These are phyloP conservation scores for Penicillium malachiteum DNA, from an alignment of 495 filamentous ascomycete species.

Conservation along the genomic window DNA sequence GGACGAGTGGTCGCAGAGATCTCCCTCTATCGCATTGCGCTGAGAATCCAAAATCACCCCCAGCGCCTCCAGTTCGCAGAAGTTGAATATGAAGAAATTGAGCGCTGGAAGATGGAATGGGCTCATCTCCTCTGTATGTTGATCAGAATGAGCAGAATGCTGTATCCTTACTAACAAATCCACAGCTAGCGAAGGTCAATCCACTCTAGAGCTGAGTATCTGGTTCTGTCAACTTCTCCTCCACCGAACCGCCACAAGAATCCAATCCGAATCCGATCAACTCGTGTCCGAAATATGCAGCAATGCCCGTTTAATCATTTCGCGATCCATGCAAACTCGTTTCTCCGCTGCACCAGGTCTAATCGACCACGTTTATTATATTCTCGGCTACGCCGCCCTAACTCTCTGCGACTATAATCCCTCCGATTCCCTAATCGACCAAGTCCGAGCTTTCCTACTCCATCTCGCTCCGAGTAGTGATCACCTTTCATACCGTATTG, in stretches of 20 bases:
- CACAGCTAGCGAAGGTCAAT: conserved; percentile 31
- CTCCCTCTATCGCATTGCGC: conserved; percentile 34
- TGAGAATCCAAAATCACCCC: conserved; percentile 28
- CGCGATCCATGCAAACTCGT: conserved; percentile 35
- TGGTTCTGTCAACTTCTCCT: conserved; percentile 44
- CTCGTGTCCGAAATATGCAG: conserved; percentile 32
- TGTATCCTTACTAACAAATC: conserved; percentile 1
- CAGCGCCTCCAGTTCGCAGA: conserved; percentile 33
- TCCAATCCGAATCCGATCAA: conserved; percentile 29
- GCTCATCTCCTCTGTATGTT: conserved; percentile 35
- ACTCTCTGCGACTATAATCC: conserved; percentile 42
- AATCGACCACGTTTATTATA: conserved; percentile 40
- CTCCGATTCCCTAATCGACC: conserved; percentile 36
- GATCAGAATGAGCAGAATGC: too few relatives aligned
- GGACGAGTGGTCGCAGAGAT: conserved; percentile 40
- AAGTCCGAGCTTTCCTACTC: conserved; percentile 38
- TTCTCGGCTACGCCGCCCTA: conserved; percentile 40
- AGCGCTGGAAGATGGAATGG: conserved; percentile 43
- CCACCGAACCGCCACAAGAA: conserved; percentile 32
- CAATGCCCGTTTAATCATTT: conserved; percentile 36
- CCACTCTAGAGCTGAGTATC: conserved; percentile 36
- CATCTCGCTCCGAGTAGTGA: conserved; percentile 38
- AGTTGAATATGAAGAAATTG: conserved; percentile 38
- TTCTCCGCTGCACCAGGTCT: conserved; percentile 31
- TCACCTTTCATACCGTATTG: conserved; percentile 38